Conservation (phyloP, 257 asterid genomes). For the Forsythia viridissima region DNA sequence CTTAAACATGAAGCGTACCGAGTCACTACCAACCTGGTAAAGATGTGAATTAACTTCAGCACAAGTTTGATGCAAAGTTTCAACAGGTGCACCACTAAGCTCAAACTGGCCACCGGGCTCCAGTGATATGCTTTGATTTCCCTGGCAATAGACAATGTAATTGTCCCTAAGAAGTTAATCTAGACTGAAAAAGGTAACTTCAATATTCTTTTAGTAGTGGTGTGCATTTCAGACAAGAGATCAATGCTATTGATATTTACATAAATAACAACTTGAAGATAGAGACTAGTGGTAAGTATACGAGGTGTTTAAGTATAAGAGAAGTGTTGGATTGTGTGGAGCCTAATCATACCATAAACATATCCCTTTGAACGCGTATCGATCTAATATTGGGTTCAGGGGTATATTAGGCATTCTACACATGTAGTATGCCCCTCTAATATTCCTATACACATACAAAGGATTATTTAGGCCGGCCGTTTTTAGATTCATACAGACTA, state of each 20-base stretch:
- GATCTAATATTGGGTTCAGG: background rate
- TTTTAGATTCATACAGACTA: background rate
- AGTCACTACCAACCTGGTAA: conserved; percentile 59
- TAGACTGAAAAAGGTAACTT: background rate
- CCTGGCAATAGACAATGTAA: conserved; percentile 43
- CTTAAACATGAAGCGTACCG: background rate
- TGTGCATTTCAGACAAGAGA: background rate
- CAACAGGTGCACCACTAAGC: conserved; percentile 98
- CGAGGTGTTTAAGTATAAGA: background rate
- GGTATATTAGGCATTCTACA: background rate
- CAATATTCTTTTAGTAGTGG: background rate
- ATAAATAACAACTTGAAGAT: background rate
- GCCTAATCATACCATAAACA: background rate
- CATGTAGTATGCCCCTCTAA: background rate
- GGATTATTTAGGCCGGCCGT: background rate
- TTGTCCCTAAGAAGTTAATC: background rate
- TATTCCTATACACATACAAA: background rate
- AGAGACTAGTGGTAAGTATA: background rate
- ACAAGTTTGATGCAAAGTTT: conserved; percentile 95
- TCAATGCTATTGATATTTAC: background rate
- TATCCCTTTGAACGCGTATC: background rate
- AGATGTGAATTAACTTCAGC: conserved; percentile 99
- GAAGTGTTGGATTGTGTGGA: background rate
- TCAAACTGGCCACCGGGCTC: conserved; percentile 99
- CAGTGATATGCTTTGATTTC: conserved; percentile 90